Base-by-base conservation (phyloP, 768 basidiomycete genomes). In the Rhodotorula sphaerocarpa region DNA sequence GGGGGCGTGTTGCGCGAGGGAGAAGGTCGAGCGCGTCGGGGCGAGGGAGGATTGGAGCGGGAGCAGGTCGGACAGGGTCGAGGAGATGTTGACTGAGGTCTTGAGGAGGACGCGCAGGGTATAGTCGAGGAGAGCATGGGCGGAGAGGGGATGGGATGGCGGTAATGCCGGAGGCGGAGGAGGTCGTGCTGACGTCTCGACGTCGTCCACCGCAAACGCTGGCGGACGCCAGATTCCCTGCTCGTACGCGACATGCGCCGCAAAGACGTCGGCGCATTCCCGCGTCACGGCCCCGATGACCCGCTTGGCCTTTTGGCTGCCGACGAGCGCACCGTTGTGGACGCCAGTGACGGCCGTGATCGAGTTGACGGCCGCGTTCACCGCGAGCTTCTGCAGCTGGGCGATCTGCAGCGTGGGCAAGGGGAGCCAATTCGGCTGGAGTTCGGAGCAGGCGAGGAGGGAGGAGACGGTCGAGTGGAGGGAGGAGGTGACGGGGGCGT, bases 321-420 rank as follows among this genome's bases (percentile, higher is more conserved):
- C 74, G 72, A 87, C 80, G 25, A 93, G 74, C 2, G 83, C 82
- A 23, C 89, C 90, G 73, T 93, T 93, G 54, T 81, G 79, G 71
- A 90, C 86, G 34, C 83, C 82, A 65, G 90, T 76, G 28, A 96
- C 73, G 14, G 88, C 86, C 0, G 90, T 88, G 59, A 96, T 79
- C 3, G 93, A 84, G 71, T 95, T 90, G 74, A 96, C 82, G 69
- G 84, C 80, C 18, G 84, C 78, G 73, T 93, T 89, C 61, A 87
- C 81, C 34, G 85, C 88, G 47, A 95, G 77, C 76, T 90, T 91
- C 64, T 83, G 83, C 43, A 86, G 84, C 76, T 91, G 81, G 28
- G 79, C 77, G 34, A 83, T 76, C 65, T 89, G 83, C 27, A 93
- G 72, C 23, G 84, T 78, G 3, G 81, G 77, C 65, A 86, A 82